These are phyloP conservation scores for Acanthamoeba lenticulata DNA, from an alignment of 208 protist species.

Conservation along the genomic window DNA sequence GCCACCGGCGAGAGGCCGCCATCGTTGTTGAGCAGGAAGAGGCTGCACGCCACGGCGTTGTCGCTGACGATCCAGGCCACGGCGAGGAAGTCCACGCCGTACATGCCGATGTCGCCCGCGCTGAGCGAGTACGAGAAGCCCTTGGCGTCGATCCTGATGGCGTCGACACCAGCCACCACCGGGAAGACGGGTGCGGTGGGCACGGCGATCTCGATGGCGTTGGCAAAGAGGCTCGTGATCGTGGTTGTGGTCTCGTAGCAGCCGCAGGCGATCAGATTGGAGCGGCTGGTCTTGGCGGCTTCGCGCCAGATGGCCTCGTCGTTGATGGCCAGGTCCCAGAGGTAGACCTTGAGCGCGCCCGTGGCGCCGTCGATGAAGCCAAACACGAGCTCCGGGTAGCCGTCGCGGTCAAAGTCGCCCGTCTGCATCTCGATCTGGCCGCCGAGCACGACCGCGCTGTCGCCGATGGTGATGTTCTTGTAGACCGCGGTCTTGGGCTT, in stretches of 20 bases:
- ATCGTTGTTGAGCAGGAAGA: neutral
- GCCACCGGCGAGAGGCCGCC: neutral
- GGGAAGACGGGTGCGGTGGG: neutral
- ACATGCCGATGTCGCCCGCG: neutral
- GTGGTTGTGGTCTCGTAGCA: neutral
- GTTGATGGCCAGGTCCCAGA: neutral
- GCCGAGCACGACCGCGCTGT: neutral
- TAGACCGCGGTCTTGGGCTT: neutral
- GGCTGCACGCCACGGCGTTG: neutral
- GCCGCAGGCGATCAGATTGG: neutral
- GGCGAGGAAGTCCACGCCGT: neutral
- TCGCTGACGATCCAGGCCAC: neutral
- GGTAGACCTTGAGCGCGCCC: neutral
- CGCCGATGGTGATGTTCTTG: neutral
- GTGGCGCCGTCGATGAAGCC: neutral
- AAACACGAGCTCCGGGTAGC: conserved; percentile 16
- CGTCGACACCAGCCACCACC: neutral
- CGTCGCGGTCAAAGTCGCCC: conserved; percentile 13
- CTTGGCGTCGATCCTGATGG: neutral
- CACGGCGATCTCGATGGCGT: neutral
- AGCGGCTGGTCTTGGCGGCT: neutral
- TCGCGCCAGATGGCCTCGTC: neutral
- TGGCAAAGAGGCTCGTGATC: neutral
- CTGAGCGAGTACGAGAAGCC: neutral
- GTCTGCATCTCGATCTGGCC: conserved; percentile 11